phyloP scores from a whole-genome alignment of 2,329 filamentous ascomycete genomes.

The Clonostachys chloroleuca region DNA sequence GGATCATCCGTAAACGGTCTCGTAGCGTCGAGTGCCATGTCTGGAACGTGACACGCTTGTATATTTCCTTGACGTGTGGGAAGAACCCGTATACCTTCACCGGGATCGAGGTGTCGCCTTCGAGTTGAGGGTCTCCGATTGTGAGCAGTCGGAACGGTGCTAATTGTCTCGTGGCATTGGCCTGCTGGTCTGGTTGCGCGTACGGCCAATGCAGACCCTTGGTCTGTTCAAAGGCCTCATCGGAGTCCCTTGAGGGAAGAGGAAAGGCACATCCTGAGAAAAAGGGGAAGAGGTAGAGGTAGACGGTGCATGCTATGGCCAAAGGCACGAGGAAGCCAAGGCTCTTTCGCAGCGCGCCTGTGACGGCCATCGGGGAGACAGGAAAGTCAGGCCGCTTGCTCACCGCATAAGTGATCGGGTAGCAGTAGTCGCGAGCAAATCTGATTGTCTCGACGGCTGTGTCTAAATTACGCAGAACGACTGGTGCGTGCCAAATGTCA shows the following conservation, averaged over 20 bases:
- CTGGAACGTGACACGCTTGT: slow-evolving; percentile 41
- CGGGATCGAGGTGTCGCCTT: slow-evolving; percentile 83
- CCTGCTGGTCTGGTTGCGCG: slow-evolving; percentile 7
- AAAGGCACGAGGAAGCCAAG: slow-evolving; percentile 53
- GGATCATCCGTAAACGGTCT: slow-evolving; percentile 44
- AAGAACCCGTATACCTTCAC: slow-evolving; percentile 47
- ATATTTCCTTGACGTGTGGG: slow-evolving; percentile 44
- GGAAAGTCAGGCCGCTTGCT: not conserved
- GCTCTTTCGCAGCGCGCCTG: slow-evolving; percentile 50
- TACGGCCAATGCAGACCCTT: slow-evolving; percentile 36
- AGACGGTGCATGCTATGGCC: slow-evolving; percentile 65
- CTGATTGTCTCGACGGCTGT: too few species aligned
- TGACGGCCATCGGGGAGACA: slow-evolving; percentile 37
- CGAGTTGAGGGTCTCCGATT: slow-evolving; percentile 87
- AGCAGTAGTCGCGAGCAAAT: too few species aligned
- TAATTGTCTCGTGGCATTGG: slow-evolving; percentile 10
- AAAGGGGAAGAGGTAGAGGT: slow-evolving; percentile 84
- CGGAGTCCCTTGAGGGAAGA: slow-evolving; percentile 28
- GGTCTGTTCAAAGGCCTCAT: slow-evolving; percentile 25
- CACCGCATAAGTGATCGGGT: too few species aligned
- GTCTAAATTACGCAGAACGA: too few species aligned
- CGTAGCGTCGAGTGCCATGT: slow-evolving; percentile 39
- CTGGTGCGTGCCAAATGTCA: too few species aligned
- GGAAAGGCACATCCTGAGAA: slow-evolving; percentile 82
- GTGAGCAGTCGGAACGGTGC: slow-evolving; percentile 85